Evolutionary conservation across 139 green algal genomes (phyloP).

Genomic region (Auxenochlorella pyrenoidosa): DNA sequence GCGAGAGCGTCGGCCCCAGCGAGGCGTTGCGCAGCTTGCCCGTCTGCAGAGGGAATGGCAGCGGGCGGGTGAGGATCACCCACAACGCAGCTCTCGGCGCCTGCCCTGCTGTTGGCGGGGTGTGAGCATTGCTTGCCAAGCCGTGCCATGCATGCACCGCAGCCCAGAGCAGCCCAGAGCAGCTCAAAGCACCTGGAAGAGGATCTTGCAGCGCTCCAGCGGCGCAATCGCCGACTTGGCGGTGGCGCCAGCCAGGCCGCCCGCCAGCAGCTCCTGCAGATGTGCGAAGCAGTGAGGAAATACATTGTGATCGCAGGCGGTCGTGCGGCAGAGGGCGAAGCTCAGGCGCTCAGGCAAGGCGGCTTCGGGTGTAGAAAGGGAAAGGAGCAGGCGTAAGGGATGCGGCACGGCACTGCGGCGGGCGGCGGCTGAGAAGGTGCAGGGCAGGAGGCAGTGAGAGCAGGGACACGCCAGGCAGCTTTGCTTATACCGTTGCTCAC

Average conservation of each 20-base stretch:
- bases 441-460: not conserved
- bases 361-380: no score
- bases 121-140: no score
- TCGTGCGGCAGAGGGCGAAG: no score
- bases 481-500: not conserved
- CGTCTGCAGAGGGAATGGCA: constrained; percentile 24
- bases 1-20: not conserved
- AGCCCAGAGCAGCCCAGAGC: no score
- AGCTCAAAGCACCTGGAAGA: constrained; percentile 90
- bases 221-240: constrained; percentile 86
- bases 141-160: no score
- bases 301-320: no score
- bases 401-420: not conserved
- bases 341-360: no score
- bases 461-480: not conserved
- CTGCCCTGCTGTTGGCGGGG: no score
- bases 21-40: constrained; percentile 4
- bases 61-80: not conserved
- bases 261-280: constrained; percentile 83
- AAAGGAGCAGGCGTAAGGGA: not conserved
- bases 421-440: no score
- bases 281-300: not conserved
- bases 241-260: constrained; percentile 77
- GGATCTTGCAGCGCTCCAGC: constrained; percentile 89
- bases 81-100: no score